Evolutionary conservation across 106 monocot species (phyloP).

Genomic region (Dendrobium officinale): DNA sequence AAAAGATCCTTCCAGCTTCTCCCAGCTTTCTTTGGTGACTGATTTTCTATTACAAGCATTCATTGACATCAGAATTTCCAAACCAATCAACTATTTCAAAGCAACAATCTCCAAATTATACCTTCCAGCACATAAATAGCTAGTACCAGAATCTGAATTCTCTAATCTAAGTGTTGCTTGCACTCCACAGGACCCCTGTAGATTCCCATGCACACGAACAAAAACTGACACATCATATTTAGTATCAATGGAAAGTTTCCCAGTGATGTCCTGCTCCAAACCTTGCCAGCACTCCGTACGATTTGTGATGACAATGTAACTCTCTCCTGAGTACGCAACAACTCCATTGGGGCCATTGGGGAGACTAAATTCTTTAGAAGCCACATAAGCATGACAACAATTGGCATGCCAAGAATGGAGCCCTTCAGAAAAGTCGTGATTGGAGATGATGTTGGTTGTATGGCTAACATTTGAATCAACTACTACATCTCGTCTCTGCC

Average conservation of each 20-base stretch:
- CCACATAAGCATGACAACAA: slow-evolving; percentile 54
- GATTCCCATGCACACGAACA: slow-evolving; percentile 54
- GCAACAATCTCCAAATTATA: slow-evolving; percentile 15
- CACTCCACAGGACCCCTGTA: slow-evolving; percentile 27
- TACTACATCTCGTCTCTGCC: slow-evolving; percentile 13
- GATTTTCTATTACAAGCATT: slow-evolving; percentile 21
- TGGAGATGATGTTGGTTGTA: slow-evolving; percentile 43
- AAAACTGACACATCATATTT: slow-evolving; percentile 46
- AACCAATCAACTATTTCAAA: slow-evolving; percentile 5
- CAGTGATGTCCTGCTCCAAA: slow-evolving; percentile 79
- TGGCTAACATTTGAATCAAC: slow-evolving; percentile 8
- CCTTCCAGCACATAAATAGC: slow-evolving; percentile 56
- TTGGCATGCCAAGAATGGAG: slow-evolving; percentile 60
- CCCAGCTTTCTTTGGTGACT: slow-evolving; percentile 41
- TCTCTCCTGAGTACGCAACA: slow-evolving; percentile 25
- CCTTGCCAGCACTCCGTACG: slow-evolving; percentile 78
- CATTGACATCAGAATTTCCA: slow-evolving; percentile 3
- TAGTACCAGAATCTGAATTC: slow-evolving; percentile 29
- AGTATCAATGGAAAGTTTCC: slow-evolving; percentile 26
- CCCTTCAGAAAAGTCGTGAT: slow-evolving; percentile 72
- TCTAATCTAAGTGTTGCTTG: slow-evolving; percentile 58
- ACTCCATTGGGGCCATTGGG: slow-evolving; percentile 23
- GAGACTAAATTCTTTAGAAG: slow-evolving; percentile 21
- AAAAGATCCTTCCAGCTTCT: slow-evolving; percentile 65
- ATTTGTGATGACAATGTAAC: slow-evolving; percentile 63